Conservation (phyloP, 371 early-diverging fungal species). For the Parasitella parasitica region DNA sequence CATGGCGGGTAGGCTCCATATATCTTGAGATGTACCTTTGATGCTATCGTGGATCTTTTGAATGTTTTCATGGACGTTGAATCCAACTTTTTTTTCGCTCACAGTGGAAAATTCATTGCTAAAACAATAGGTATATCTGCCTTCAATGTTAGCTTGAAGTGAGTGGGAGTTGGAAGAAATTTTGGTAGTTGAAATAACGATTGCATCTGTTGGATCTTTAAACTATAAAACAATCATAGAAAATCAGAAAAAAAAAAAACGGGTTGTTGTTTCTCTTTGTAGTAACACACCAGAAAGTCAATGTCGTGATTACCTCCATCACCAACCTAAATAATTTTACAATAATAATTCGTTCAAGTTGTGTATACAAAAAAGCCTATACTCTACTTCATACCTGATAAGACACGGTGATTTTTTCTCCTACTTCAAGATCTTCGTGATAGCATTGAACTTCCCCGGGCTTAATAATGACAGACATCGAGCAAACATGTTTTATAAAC, state of each 20-base stretch:
- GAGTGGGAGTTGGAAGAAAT: constrained; percentile 55
- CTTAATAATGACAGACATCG: constrained; percentile 10
- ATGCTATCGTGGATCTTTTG: constrained; percentile 37
- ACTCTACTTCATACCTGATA: constrained; percentile 48
- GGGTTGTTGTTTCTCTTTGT: background rate
- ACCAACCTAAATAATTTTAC: constrained; percentile 45
- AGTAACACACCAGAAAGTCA: constrained; percentile 69
- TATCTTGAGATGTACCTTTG: constrained; percentile 25
- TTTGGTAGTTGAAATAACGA: constrained; percentile 50
- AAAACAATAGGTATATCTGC: constrained; percentile 78
- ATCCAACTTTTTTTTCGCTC: constrained; percentile 53
- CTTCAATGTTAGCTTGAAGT: constrained; percentile 54
- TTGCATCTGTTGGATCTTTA: constrained; percentile 42
- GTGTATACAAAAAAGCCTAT: background rate
- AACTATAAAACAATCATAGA: constrained; percentile 2
- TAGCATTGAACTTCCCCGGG: constrained; percentile 49
- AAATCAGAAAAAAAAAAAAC: background rate
- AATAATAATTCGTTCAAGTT: no score
- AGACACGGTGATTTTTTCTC: constrained; percentile 64
- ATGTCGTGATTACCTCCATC: constrained; percentile 71
- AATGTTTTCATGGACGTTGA: constrained; percentile 51
- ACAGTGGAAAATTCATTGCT: constrained; percentile 60
- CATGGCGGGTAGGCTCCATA: background rate
- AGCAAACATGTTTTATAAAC: background rate
- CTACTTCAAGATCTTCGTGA: constrained; percentile 57